These are phyloP conservation scores for Naganishia vaughanmartiniae DNA, from an alignment of 768 basidiomycete genomes.

Conservation along the genomic window DNA sequence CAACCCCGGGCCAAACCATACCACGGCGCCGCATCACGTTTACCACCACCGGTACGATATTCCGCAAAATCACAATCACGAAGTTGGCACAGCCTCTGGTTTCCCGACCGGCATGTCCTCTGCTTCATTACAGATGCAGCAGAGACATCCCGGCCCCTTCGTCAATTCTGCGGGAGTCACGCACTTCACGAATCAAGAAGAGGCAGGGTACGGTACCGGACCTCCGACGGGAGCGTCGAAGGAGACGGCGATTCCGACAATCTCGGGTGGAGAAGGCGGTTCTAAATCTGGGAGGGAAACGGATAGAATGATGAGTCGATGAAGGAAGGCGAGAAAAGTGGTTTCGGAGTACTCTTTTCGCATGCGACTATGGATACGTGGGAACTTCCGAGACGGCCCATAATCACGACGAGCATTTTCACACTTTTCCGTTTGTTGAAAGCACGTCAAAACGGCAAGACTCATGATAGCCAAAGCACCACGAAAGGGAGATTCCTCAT, in stretches of 20 bases:
- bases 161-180: not conserved
- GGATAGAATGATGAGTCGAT: not conserved
- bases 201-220: not conserved
- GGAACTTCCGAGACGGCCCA: too few species aligned
- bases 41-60: conserved; percentile 17
- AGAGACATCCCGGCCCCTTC: not conserved
- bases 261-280: not conserved
- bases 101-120: not conserved
- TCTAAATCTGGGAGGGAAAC: not conserved
- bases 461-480: too few species aligned
- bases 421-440: too few species aligned
- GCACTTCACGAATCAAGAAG: not conserved
- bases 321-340: not conserved
- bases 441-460: too few species aligned
- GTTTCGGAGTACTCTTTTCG: too few species aligned
- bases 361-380: too few species aligned
- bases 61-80: not conserved
- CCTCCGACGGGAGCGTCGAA: not conserved
- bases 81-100: not conserved
- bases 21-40: not conserved
- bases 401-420: too few species aligned
- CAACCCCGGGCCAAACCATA: not conserved
- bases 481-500: too few species aligned
- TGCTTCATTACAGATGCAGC: not conserved
- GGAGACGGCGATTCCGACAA: not conserved